Evolutionary conservation across 371 early-diverging fungal genomes (phyloP), one percentile per base, ranked within the genome.

Genomic region (Capillidium rhysosporum): DNA sequence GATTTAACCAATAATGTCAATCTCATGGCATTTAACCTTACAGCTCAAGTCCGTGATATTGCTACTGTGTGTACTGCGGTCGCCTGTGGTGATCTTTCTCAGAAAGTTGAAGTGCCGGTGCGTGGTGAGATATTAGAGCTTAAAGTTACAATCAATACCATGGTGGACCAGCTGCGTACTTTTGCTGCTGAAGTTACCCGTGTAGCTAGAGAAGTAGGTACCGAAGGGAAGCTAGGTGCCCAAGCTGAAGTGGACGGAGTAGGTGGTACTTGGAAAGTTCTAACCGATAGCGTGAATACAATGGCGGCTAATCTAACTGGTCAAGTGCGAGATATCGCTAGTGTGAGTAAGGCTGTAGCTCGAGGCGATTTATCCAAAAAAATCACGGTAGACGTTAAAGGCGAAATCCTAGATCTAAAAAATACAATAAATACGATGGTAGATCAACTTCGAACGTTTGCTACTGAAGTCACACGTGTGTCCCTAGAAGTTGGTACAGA

Each of bases 131-230:
- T 79, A 56, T 57, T 69, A 23, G 77, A 76, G 46, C 60, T 79
- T 18, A 79, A 76, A 58, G 61, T 66, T 12, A 75, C 75, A 8
- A 74, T 78, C 47, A 77, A 77, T 58, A 71, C 75, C 21, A 77
- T 74, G 78, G 72, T 76, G 26, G 76, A 71, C 28, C 75, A 73
- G 54, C 55, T 79, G 5, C 61, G 67, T 31, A 67, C 67, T 0
- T 79, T 79, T 61, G 72, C 76, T 5, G 57, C 68, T 0, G 77
- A 79, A 55, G 79, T 79, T 0, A 72, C 79, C 0, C 70, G 82
- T 46, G 76, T 80, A 0, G 69, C 79, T 1, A 61, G 65, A 12
- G 77, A 78, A 58, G 81, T 80, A 21, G 77, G 81, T 1, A 73
- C 75, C 0, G 75, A 76, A 28, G 79, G 79, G 20, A 63, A 62